Evolutionary conservation across 2,329 filamentous ascomycete species (phyloP), one percentile per base, ranked within the genome.

Genomic region (Colletotrichum sp.): DNA sequence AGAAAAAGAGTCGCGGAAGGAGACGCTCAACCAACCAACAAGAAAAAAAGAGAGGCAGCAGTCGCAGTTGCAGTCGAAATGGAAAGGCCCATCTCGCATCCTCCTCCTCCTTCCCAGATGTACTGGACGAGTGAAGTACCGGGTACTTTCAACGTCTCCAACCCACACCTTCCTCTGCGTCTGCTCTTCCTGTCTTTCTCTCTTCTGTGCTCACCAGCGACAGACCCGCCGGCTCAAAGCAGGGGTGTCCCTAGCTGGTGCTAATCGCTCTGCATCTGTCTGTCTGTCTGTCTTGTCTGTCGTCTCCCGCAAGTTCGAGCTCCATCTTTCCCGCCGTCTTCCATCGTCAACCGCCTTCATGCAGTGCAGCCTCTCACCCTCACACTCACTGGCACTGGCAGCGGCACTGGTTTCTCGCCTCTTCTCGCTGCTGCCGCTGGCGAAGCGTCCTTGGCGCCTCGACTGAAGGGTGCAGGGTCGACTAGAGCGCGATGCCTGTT

Each of bases 31-130:
- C 34, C 48, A 48, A 66, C 36, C 48, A 61, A 69, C 30, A 26
- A 15, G 15, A 24, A 61, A 61, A 24, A 52, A 48, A 56, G 16
- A 16, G 28, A n/a, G 26, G 13, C 21, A 28, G 56, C 56, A 58
- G 13, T 52, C 64, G 55, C 58, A 75, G 62, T 72, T 38, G 61
- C 61, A 66, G 69, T 72, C 69, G 30, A 75, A 72, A 67, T 64
- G 73, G 69, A 67, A 72, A 60, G 55, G 62, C 58, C 68, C 68
- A 55, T 70, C 38, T 73, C 71, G 71, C 71, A 73, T 66, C 55
- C 62, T 64, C 60, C 26, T 71, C 58, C 13, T 34, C 34, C 10
- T 56, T 55, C 28, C n/a, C 28, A 18, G 21, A 32, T 30, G 38
- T 7, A 15, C 10, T 56, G 15, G 36, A 13, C n/a, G 15, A 36